A percentile compares a stretch with the other conserved stretches of the same genome.
Evolutionary conservation across 768 basidiomycete genomes (phyloP).

Genomic region (Collybiopsis confluens): DNA sequence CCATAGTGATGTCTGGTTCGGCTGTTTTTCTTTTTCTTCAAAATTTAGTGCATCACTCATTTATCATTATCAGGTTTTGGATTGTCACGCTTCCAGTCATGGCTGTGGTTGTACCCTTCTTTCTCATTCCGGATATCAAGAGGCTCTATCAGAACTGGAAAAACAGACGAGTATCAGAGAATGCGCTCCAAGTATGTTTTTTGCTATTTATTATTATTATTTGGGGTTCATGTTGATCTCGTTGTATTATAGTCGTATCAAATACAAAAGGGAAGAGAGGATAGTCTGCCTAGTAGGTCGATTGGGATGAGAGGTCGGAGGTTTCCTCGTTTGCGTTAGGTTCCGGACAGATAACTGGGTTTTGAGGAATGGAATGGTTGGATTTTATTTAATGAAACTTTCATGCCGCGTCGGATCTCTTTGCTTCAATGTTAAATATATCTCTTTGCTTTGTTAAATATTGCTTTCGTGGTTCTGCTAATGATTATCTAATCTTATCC

Average conservation of each 20-base stretch:
- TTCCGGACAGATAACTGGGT: no score
- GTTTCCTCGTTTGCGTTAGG: no score
- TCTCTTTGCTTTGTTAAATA: no score
- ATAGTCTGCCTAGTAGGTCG: background rate
- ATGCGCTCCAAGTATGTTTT: conserved; percentile 25
- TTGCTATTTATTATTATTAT: background rate
- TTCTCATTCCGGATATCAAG: conserved; percentile 47
- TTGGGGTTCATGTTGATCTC: conserved; percentile 1
- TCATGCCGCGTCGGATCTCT: no score
- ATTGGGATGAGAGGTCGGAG: no score
- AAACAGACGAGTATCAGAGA: conserved; percentile 33
- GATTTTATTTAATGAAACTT: no score
- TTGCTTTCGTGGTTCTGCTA: no score
- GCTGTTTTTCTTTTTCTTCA: conserved; percentile 1
- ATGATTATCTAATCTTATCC: no score
- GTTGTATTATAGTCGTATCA: background rate
- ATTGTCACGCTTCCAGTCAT: conserved; percentile 57
- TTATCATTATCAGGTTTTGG: conserved; percentile 50
- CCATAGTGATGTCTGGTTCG: conserved; percentile 45
- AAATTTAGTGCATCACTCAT: background rate
- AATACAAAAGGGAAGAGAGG: background rate
- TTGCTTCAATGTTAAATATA: no score
- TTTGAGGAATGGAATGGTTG: no score
- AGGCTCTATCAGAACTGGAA: conserved; percentile 40
- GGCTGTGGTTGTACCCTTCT: conserved; percentile 46